Conservation (phyloP, 768 basidiomycete genomes). For the Ramaria rubella region DNA sequence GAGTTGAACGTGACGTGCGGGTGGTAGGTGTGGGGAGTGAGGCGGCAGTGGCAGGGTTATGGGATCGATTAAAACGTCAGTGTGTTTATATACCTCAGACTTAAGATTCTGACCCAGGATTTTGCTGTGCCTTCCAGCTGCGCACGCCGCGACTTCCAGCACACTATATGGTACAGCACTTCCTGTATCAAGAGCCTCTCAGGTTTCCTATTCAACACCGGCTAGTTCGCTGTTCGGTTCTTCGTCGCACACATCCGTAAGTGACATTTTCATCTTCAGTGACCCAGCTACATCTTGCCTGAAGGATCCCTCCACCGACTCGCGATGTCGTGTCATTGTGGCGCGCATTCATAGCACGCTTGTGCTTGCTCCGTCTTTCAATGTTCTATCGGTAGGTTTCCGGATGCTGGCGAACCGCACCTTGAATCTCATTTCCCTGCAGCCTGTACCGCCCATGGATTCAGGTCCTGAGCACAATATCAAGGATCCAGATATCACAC, state of each 20-base stretch:
- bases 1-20: neutral
- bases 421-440: neutral
- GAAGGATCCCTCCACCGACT: slow-evolving; percentile 6
- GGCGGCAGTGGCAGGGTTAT: neutral
- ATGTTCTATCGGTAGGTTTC: slow-evolving; percentile 1
- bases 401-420: slow-evolving; percentile 30
- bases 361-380: slow-evolving; percentile 30
- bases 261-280: neutral
- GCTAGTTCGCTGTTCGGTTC: slow-evolving; percentile 43
- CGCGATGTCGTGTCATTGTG: slow-evolving; percentile 37
- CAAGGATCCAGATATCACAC: neutral
- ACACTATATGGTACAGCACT: slow-evolving; percentile 37
- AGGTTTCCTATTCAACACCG: slow-evolving; percentile 21
- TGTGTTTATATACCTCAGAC: neutral
- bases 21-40: slow-evolving; percentile 2
- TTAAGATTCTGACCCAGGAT: neutral
- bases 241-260: slow-evolving; percentile 1
- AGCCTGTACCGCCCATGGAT: neutral
- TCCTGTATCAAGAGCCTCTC: neutral
- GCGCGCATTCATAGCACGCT: slow-evolving; percentile 63
- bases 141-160: slow-evolving; percentile 23
- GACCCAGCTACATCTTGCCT: neutral
- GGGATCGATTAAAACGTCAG: slow-evolving; percentile 3
- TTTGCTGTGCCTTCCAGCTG: no score
- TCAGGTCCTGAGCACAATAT: neutral